Evolutionary conservation across 179 eudicot species (phyloP).

Genomic region (Beta lomatogona): DNA sequence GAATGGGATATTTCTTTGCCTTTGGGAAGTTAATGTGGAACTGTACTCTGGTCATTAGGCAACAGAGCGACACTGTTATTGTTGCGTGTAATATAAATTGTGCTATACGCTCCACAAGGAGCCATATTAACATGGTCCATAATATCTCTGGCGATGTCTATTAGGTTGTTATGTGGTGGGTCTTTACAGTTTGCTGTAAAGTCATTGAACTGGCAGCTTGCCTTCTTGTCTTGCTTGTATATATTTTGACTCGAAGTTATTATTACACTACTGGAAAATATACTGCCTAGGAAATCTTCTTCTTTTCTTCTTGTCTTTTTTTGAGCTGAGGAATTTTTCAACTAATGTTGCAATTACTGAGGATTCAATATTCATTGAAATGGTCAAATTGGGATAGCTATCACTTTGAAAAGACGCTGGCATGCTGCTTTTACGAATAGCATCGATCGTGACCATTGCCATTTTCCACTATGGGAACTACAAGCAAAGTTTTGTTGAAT

Average conservation of each 20-base stretch:
- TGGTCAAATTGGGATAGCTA: no score
- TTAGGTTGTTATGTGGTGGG: neutral
- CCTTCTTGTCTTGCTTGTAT: neutral
- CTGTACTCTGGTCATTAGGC: neutral
- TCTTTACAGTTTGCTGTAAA: neutral
- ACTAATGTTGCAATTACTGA: no score
- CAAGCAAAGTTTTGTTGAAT: no score
- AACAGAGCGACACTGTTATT: neutral
- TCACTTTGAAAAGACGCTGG: no score
- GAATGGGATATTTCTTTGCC: no score
- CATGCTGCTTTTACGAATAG: no score
- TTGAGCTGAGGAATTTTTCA: no score
- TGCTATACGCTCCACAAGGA: neutral
- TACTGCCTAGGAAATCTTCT: neutral
- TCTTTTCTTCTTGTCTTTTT: no score
- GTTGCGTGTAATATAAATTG: neutral
- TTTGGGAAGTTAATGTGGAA: no score
- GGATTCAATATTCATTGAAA: no score
- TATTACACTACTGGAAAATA: neutral
- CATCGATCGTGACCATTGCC: no score
- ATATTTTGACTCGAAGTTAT: neutral
- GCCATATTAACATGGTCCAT: neutral
- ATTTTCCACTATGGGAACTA: no score
- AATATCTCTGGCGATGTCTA: neutral
- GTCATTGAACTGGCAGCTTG: neutral